Base-by-base conservation (phyloP, 345 rosid species). In the Gossypium raimondii region DNA sequence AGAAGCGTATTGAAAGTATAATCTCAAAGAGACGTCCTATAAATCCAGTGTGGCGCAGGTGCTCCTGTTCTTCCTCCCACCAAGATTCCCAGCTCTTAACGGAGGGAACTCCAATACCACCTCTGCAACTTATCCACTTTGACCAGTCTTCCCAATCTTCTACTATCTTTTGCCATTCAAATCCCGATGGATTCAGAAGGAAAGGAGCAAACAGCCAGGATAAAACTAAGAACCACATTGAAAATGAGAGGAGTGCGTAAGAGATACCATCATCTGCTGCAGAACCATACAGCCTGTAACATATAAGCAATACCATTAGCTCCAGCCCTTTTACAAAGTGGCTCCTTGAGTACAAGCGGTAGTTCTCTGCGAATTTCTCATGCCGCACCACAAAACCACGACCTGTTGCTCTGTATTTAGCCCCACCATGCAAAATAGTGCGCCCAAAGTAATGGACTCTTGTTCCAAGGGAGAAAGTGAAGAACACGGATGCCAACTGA, bases 21-120 rank as follows among this genome's bases (percentile, higher is more conserved):
- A 90, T 82, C 67, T 92, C 98, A 89, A 92, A 85, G 45, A 92
- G 73, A 62, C 89, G 87, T n/a, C 98, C 98, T 7, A 83, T 68
- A 38, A 85, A 60, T 4, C 97, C 97, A 0, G 95, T 88, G 85
- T 89, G 78, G 77, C 82, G 90, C 34, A 94, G 84, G 78, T 94
- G 98, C 77, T 92, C 97, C 72, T 92, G 97, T 73, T 94, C 98
- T 73, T 94, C 98, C 11, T 94, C 93, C 98, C 98, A 94, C 97
- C 98, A 94, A 1, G 98, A 94, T 76, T 94, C 98, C 98, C 97
- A 94, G 83, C 98, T 94, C 87, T 92, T 92, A 80, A 57, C 76
- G 72, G 93, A 97, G 3, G 97, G 93, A 53, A 94, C 97, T 77
- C 98, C 98, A 50, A 94, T 90, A 9, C 98, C 98, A 43, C 98